phyloP scores from a whole-genome alignment of 2,329 filamentous ascomycete species.

The Ascosphaera apis region DNA sequence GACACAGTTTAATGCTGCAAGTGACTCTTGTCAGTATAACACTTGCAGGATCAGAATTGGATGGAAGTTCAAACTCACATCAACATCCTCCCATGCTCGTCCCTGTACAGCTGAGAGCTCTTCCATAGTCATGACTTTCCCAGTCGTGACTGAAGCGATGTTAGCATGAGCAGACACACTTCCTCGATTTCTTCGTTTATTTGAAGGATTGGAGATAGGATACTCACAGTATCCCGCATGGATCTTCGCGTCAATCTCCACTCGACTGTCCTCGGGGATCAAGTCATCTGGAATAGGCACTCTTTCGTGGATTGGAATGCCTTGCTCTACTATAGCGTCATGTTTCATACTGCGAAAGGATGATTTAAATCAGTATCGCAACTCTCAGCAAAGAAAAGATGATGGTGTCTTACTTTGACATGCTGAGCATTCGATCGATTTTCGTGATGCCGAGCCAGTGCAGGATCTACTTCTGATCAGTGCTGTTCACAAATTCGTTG shows the following conservation, averaged over 20 bases:
- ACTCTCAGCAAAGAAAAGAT: too few relatives aligned
- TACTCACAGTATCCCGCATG: constrained; percentile 46
- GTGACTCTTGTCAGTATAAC: background rate
- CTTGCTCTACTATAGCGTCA: constrained; percentile 27
- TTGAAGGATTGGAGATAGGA: background rate
- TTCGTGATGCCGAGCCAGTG: constrained; percentile 98
- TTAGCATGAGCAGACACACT: constrained; percentile 30
- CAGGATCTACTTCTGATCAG: constrained; percentile 32
- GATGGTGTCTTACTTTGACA: constrained; percentile 56
- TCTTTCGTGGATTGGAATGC: constrained; percentile 58
- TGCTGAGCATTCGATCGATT: constrained; percentile 94
- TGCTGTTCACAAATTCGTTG: constrained; percentile 2
- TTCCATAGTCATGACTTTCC: constrained; percentile 61
- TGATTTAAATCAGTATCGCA: background rate
- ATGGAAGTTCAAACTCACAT: constrained; percentile 5
- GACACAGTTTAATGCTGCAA: background rate
- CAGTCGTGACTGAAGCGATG: constrained; percentile 60
- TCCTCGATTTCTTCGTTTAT: background rate
- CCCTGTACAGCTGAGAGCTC: constrained; percentile 66
- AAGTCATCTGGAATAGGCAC: constrained; percentile 81
- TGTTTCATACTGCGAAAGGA: constrained; percentile 22
- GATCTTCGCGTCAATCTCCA: constrained; percentile 99
- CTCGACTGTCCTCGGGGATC: constrained; percentile 82
- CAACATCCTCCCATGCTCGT: constrained; percentile 53
- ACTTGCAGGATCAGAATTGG: background rate